phyloP scores from a whole-genome alignment of 192 early-diverging fungal genomes.

The Thamnidium elegans region DNA sequence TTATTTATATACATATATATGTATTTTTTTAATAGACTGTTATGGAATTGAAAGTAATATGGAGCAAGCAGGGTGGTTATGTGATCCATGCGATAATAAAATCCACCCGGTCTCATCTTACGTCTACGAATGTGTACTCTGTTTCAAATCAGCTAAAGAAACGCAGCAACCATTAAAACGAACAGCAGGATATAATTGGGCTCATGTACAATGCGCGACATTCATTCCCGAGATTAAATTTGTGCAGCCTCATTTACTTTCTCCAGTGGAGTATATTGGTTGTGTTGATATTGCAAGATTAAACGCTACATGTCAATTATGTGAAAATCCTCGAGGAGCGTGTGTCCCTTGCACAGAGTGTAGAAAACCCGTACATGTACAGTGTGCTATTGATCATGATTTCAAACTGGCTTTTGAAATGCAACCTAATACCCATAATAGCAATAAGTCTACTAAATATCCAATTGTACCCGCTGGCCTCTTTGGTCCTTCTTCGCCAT shows the following conservation, averaged over 20 bases:
- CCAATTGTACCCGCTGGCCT: conserved; percentile 15
- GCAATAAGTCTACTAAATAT: background rate
- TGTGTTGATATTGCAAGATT: conserved; percentile 29
- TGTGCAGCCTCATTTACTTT: conserved; percentile 36
- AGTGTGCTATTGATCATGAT: conserved; percentile 44
- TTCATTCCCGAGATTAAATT: conserved; percentile 55
- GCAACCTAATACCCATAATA: conserved; percentile 28
- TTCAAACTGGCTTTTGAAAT: conserved; percentile 47
- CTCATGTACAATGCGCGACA: conserved; percentile 66
- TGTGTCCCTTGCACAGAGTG: conserved; percentile 45
- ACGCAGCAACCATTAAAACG: conserved; percentile 56
- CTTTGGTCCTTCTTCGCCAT: conserved; percentile 22
- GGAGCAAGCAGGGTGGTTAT: conserved; percentile 35
- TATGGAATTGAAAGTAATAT: conserved; percentile 37
- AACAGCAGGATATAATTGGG: conserved; percentile 77
- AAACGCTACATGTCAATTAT: conserved; percentile 12
- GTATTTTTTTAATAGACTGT: too few species aligned
- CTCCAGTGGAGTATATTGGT: conserved; percentile 48
- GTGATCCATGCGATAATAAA: conserved; percentile 64
- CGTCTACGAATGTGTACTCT: conserved; percentile 65
- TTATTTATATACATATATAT: background rate
- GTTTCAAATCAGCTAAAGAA: conserved; percentile 38
- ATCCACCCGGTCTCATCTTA: conserved; percentile 57
- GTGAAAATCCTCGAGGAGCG: conserved; percentile 28
- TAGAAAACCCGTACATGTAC: conserved; percentile 43